phyloP scores from a whole-genome alignment of 352 stramenopile species.

The Elongisporangium undulatum region DNA sequence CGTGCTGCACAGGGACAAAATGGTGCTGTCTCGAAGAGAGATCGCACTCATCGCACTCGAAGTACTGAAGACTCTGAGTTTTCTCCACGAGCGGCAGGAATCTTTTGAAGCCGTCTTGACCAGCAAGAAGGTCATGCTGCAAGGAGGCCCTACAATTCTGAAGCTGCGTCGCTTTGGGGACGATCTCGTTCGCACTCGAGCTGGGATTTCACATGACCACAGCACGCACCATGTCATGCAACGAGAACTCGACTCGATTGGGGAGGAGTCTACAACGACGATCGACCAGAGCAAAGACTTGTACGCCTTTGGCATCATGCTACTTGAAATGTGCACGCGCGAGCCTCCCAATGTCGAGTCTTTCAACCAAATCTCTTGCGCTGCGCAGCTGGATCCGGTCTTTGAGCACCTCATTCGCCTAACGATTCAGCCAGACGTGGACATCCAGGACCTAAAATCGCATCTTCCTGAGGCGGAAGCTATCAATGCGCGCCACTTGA shows the following conservation, averaged over 20 bases:
- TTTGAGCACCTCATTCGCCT: conserved; percentile 33
- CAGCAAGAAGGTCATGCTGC: conserved; percentile 68
- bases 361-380: conserved; percentile 41
- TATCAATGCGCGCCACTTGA: neutral
- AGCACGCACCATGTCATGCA: neutral
- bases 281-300: conserved; percentile 24
- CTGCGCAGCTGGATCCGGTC: conserved; percentile 38
- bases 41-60: conserved; percentile 43
- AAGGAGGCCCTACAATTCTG: conserved; percentile 16
- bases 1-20: conserved; percentile 36
- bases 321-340: conserved; percentile 61
- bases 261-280: neutral
- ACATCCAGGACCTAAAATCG: neutral
- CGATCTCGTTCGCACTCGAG: conserved; percentile 16
- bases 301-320: conserved; percentile 62
- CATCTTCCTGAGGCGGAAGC: neutral
- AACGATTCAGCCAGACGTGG: neutral
- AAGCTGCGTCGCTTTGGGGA: conserved; percentile 54
- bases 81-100: conserved; percentile 31
- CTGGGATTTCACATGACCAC: neutral
- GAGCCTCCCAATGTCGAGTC: conserved; percentile 53
- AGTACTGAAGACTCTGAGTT: conserved; percentile 33
- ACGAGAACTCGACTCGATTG: neutral
- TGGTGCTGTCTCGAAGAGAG: conserved; percentile 28
- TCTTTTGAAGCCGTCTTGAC: conserved; percentile 46